These are phyloP conservation scores for Cryptococcus hybrid DNA, from an alignment of 1,284 basidiomycete species.

Conservation along the genomic window DNA sequence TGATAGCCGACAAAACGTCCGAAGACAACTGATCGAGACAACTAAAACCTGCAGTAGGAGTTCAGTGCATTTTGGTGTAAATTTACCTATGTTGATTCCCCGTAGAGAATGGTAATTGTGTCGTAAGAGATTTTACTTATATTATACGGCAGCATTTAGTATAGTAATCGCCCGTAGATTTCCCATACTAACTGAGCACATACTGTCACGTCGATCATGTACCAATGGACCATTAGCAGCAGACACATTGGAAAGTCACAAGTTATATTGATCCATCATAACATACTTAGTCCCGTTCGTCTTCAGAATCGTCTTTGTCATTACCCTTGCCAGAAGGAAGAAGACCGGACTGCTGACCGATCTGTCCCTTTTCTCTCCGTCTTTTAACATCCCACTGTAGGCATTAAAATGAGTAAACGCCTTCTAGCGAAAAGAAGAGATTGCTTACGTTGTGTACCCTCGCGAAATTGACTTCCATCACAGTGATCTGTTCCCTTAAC, in stretches of 20 bases:
- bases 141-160: too few species aligned
- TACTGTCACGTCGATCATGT: not conserved
- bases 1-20: slow-evolving; percentile 28
- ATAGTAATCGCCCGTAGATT: too few species aligned
- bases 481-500: slow-evolving; percentile 89
- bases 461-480: slow-evolving; percentile 98
- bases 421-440: too few species aligned
- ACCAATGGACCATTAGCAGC: too few species aligned
- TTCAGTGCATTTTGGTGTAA: too few species aligned
- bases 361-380: slow-evolving; percentile 17
- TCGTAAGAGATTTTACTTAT: too few species aligned
- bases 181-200: not conserved
- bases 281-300: slow-evolving; percentile 17
- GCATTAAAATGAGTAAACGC: not conserved
- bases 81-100: too few species aligned
- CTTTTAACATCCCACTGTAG: slow-evolving; percentile 49
- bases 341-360: slow-evolving; percentile 12
- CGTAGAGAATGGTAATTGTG: too few species aligned
- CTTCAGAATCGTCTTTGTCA: slow-evolving; percentile 18
- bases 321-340: slow-evolving; percentile 14
- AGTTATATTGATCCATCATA: not conserved
- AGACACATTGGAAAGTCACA: too few species aligned
- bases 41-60: slow-evolving; percentile 13
- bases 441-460: slow-evolving; percentile 75
- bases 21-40: slow-evolving; percentile 22